Evolutionary conservation across 768 basidiomycete genomes (phyloP).

Genomic region (Phlebiopsis flavidoalba): DNA sequence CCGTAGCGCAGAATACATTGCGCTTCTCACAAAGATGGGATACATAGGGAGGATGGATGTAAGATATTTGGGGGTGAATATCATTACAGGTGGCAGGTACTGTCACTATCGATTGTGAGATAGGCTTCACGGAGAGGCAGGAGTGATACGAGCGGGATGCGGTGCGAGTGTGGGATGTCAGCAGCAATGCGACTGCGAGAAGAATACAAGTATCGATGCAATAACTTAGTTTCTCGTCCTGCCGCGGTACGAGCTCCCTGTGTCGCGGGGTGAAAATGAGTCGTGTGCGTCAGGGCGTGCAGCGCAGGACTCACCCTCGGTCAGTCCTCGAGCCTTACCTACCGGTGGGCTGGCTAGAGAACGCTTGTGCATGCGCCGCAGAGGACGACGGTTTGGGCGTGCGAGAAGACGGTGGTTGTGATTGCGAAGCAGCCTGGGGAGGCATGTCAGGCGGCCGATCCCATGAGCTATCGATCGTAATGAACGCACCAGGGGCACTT

Average conservation of each 20-base stretch:
- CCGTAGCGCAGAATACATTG: too few relatives aligned
- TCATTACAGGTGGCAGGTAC: neutral
- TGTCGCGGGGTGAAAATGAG: constrained; percentile 6
- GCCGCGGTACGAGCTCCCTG: constrained; percentile 97
- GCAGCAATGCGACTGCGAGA: constrained; percentile 13
- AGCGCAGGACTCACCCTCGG: constrained; percentile 72
- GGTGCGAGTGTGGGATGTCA: neutral
- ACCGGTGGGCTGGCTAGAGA: constrained; percentile 96
- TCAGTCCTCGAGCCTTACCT: constrained; percentile 96
- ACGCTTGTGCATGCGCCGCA: constrained; percentile 91
- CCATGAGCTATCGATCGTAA: neutral
- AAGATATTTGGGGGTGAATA: neutral
- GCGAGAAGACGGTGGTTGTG: constrained; percentile 97
- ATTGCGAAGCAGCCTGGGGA: constrained; percentile 85
- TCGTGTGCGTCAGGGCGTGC: neutral
- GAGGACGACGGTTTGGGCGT: constrained; percentile 95
- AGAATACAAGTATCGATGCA: constrained; percentile 15
- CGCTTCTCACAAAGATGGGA: too few relatives aligned
- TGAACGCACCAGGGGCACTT: constrained; percentile 87
- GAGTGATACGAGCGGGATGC: neutral
- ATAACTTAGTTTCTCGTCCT: constrained; percentile 71
- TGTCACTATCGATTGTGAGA: neutral
- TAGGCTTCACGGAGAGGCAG: neutral
- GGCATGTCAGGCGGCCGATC: neutral
- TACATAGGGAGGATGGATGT: too few relatives aligned